A percentile compares a stretch with the other conserved stretches of the same genome.
These are phyloP conservation scores for Prunus yedoensis DNA, from an alignment of 331 rosid species.

Conservation along the genomic window DNA sequence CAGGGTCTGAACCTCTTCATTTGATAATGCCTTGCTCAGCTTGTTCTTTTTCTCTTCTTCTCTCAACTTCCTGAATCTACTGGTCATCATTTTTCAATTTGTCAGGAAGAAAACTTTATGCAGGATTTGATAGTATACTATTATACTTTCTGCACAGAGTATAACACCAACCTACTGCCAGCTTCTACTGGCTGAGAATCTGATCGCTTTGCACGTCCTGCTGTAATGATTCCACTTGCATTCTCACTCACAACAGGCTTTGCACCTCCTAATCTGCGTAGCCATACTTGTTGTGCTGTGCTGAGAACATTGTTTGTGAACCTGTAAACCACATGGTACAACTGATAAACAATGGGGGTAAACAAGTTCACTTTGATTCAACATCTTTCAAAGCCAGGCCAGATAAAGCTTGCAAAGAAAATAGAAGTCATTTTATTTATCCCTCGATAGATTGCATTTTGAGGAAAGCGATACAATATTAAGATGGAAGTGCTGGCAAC, in stretches of 20 bases:
- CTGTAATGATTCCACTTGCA: conserved; percentile 90
- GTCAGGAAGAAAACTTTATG: conserved; percentile 8
- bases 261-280: conserved; percentile 95
- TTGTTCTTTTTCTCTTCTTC: conserved; percentile 63
- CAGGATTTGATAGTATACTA: conserved; percentile 14
- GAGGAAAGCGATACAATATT: not conserved
- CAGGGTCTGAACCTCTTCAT: conserved; percentile 56
- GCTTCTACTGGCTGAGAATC: conserved; percentile 53
- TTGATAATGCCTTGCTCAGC: conserved; percentile 53
- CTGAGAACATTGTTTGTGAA: conserved; percentile 89
- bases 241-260: conserved; percentile 73
- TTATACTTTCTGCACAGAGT: conserved; percentile 20
- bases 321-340: conserved; percentile 46
- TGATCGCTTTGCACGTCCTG: conserved; percentile 92
- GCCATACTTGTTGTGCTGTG: conserved; percentile 99
- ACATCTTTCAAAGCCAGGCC: not conserved
- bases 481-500: not conserved
- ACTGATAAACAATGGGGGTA: not conserved
- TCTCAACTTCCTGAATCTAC: conserved; percentile 71
- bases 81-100: conserved; percentile 22
- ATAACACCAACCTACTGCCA: conserved; percentile 72
- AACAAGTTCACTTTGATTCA: not conserved
- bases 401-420: not conserved
- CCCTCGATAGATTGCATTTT: not conserved
- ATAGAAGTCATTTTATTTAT: not conserved